Base-by-base conservation (phyloP, 768 basidiomycete species). In the Tricholoma sp. region DNA sequence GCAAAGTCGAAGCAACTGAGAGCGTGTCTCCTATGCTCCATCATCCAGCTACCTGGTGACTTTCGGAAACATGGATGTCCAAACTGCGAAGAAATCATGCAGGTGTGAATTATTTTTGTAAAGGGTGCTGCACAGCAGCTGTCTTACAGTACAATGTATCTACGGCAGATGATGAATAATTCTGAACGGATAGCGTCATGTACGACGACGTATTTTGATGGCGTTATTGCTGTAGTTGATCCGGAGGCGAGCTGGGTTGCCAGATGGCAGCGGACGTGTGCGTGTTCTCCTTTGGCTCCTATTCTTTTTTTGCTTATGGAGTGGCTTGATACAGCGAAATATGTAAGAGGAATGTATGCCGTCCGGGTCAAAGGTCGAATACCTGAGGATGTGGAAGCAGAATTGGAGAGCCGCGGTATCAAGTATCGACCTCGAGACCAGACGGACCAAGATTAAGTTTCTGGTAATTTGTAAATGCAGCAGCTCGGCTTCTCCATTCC, bases 1-100 rank as follows among this genome's bases (percentile, higher is more conserved):
- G 80, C 84, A 41, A 85, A 79, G 63, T 84, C 85, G 56, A 90
- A 86, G 65, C 80, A 84, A 55, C 82, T 95, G 8, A 82, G 96
- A 54, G 95, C 96, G 17, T 99, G 96, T 67, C 79, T 98, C 1
- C 80, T 98, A 39, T 99, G 97, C 71, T 97, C 94, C 0, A 82
- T 97, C 59, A 83, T 98, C 17, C 93, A 93, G 65, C 77, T 85
- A 0, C 84, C 92, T 0, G 74, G 77, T 39, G 96, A 98, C 62
- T 99, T 98, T 69, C 77, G 87, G 42, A 85, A 82, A 63, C 73
- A 77, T 18, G 97, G 97, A 5, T 99, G 97, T 69, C 96, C 96
- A 44, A 99, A 99, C 70, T 99, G 97, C 67, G 96, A 98, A 63
- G 92, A 96, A 67, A 79, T 95, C 61, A 81, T 98, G 70, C 89